Base-by-base conservation (phyloP, 2,329 filamentous ascomycete genomes). In the Nemania bipapillata region DNA sequence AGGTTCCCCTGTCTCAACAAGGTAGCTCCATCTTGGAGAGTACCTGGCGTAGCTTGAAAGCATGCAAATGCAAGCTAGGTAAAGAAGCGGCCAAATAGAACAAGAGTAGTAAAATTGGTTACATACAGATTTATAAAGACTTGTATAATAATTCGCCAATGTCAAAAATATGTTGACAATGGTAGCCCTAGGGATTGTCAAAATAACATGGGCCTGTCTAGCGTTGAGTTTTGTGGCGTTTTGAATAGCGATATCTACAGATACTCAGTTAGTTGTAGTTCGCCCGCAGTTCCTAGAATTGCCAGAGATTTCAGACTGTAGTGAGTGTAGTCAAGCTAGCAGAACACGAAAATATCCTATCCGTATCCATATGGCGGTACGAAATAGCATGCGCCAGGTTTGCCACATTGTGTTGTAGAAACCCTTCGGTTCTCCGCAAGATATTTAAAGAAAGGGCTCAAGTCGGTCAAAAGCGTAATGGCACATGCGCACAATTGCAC, bases 1-100 rank as follows among this genome's bases (percentile, higher is more conserved):
- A 70, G 70, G 71, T 70, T 72, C 70, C 72, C 72, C 68, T 70
- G 72, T 65, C 61, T 59, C 59, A 42, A 66, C 54, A 49, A 45
- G 60, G 57, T 60, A 60, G 67, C 64, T 65, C 66, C 65, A 63
- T 63, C 35, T 65, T 64, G 49, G 53, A 62, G 62, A 47, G 40
- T 30, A 26, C 15, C 56, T 26, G 26, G 50, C 59, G 11, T 42
- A n/a, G 52, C 52, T 32, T 30, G 59, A 56, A 42, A 28, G 15
- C 9, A 49, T 47, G 32, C 30, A 50, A 37, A 54, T 15, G 53
- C 53, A 3, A 24, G 15, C 32, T 15, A 40, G n/a, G 4, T 17
- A 40, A 22, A n/a, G 53, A 40, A 55, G 20, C 45, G 50, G 32
- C 40, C 22, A 17, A 60, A 17, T n/a, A n/a, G 17, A 32, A 66